A percentile compares a stretch with the other conserved stretches of the same genome.
phyloP scores from a whole-genome alignment of 495 filamentous ascomycete species.

The Massariosphaeria phaeospora region DNA sequence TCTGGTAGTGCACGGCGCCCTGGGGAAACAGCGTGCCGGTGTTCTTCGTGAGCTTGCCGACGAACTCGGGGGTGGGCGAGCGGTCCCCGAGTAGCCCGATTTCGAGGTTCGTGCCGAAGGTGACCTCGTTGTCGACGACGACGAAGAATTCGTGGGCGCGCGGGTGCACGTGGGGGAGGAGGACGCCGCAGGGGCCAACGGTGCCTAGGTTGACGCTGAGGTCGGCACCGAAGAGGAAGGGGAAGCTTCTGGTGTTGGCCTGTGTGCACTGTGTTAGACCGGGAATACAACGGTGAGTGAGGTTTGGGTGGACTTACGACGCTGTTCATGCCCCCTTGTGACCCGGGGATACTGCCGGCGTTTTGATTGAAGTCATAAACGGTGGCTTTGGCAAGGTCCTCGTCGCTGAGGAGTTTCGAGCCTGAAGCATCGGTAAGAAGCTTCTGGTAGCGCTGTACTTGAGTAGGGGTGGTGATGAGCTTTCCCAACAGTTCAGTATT shows the following conservation, averaged over 20 bases:
- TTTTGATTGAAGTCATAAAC: background rate
- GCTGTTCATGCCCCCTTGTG: background rate
- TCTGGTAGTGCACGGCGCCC: conserved; percentile 3
- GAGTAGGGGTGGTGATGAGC: background rate
- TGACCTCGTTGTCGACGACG: background rate
- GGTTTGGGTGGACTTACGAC: background rate
- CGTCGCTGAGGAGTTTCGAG: background rate
- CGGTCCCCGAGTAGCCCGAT: background rate
- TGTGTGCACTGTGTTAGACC: background rate
- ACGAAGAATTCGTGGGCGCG: conserved; percentile 9
- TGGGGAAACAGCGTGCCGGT: conserved; percentile 4
- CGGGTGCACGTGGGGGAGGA: conserved; percentile 10
- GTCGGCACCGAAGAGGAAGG: background rate
- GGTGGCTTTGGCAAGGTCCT: background rate
- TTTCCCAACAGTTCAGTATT: background rate
- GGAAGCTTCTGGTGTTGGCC: background rate
- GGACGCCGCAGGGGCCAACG: conserved; percentile 1
- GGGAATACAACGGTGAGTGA: background rate
- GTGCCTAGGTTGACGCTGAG: background rate
- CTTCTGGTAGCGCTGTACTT: background rate
- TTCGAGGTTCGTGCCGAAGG: background rate
- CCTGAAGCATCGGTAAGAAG: background rate
- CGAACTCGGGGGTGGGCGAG: background rate
- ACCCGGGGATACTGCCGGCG: background rate
- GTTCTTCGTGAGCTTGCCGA: background rate